Evolutionary conservation across 1,284 basidiomycete species (phyloP).

Genomic region (Cryptococcus sp.): DNA sequence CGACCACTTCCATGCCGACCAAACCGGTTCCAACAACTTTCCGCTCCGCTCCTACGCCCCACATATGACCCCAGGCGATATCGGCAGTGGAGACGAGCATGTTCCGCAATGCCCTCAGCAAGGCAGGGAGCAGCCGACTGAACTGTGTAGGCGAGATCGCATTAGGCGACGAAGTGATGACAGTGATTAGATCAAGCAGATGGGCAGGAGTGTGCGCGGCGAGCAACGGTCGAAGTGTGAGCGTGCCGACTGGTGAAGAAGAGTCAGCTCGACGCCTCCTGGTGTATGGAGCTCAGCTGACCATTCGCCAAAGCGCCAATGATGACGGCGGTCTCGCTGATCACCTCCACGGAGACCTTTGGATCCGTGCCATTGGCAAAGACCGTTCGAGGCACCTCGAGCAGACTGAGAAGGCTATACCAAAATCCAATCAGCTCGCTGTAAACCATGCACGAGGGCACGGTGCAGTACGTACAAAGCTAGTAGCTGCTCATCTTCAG

Average conservation of each 20-base stretch:
- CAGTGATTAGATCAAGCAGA: slow-evolving; percentile 32
- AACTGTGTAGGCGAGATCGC: not conserved
- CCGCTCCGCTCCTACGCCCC: slow-evolving; percentile 48
- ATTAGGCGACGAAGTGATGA: slow-evolving; percentile 7
- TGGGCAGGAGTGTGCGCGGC: slow-evolving; percentile 25
- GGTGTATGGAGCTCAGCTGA: slow-evolving; percentile 8
- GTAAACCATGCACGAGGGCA: not conserved
- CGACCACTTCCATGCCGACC: slow-evolving; percentile 21
- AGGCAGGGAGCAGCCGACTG: slow-evolving; percentile 26
- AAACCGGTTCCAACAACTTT: slow-evolving; percentile 45
- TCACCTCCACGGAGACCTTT: slow-evolving; percentile 23
- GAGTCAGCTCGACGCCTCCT: not conserved
- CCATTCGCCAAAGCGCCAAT: slow-evolving; percentile 50
- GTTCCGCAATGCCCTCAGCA: slow-evolving; percentile 46
- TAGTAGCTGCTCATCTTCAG: slow-evolving; percentile 40
- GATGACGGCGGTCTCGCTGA: slow-evolving; percentile 50
- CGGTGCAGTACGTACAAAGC: slow-evolving; percentile 26
- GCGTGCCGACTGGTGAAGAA: slow-evolving; percentile 33
- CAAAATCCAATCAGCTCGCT: not conserved
- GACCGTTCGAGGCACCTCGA: slow-evolving; percentile 11
- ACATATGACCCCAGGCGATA: slow-evolving; percentile 49
- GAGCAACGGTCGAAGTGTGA: slow-evolving; percentile 42
- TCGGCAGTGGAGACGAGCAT: slow-evolving; percentile 46
- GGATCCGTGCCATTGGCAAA: slow-evolving; percentile 2
- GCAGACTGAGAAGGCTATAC: slow-evolving; percentile 24